Evolutionary conservation across 345 rosid genomes (phyloP), one percentile per base, ranked within the genome.

Genomic region (Lagerstroemia speciosa): DNA sequence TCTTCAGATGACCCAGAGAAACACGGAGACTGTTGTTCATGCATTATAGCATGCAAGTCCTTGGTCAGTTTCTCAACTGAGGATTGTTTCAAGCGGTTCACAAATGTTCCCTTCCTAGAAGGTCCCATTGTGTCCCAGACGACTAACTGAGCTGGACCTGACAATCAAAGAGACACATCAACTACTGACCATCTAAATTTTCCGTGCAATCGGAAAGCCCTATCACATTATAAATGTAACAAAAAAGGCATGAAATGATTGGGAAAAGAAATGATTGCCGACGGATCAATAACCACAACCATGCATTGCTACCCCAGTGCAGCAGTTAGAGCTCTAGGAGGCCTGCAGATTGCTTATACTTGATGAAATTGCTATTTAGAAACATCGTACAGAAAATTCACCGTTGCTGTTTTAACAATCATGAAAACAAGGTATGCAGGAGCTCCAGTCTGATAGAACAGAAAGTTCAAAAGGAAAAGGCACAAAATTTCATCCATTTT

Each of bases 91-190:
- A 93, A 82, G 62, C 97, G 89, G 69, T 80, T 89, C 55, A 89
- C 82, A 72, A 92, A 87, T 2, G 99, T 94, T 80, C 98, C 87
- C 90, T 86, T 89, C 87, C 82, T 83, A 67, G 91, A 83, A 76
- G 99, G 99, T 71, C 89, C 96, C 83, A 82, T 78, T 3, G 91
- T 73, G 71, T 94, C 98, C 98, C 99, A 92, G 67, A 81, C 90
- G 52, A 83, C 83, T 40, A 96, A 86, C 66, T n/a, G n/a, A n/a
- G n/a, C n/a, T n/a, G n/a, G n/a, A n/a, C n/a, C n/a, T n/a, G n/a
- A n/a, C n/a, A n/a, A 73, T 48, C 26, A 33, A 46, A 31, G n/a
- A n/a, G n/a, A n/a, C n/a, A 48, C 16, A 67, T 52, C 6, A 3
- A 52, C 27, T 52, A 20, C 3, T 50, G n/a, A 32, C 1, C 12